Percentiles rank a stretch among this genome's conserved stretches.
phyloP scores from a whole-genome alignment of 2,329 filamentous ascomycete genomes.

The Apiospora marii region DNA sequence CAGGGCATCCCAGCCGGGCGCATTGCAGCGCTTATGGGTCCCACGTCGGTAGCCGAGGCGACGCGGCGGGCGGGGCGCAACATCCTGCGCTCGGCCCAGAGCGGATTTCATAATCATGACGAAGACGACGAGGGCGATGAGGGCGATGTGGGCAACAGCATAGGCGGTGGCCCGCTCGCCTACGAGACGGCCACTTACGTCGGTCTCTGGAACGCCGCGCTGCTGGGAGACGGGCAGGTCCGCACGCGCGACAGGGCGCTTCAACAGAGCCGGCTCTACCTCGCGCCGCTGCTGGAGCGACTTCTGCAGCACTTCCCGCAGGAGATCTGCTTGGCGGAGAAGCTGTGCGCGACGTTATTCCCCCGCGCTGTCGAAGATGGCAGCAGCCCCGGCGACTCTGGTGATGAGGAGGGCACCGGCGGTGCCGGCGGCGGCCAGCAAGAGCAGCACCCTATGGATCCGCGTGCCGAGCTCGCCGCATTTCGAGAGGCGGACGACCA shows the following conservation, averaged over 20 bases:
- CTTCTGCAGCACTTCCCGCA: conserved; percentile 30
- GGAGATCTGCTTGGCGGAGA: conserved; percentile 27
- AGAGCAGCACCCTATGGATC: conserved; percentile 1
- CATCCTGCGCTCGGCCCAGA: conserved; percentile 65
- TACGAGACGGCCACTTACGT: conserved; percentile 30
- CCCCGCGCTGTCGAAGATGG: conserved; percentile 29
- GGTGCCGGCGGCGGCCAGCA: neutral
- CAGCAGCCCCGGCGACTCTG: neutral
- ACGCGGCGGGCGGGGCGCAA: conserved; percentile 69
- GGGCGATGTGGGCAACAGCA: no score
- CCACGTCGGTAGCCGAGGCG: conserved; percentile 61
- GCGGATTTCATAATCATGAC: conserved; percentile 32
- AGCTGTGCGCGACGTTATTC: neutral
- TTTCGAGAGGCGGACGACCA: conserved; percentile 53
- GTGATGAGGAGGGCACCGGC: neutral
- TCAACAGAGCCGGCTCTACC: conserved; percentile 23
- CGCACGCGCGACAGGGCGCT: neutral
- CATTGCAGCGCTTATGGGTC: conserved; percentile 51
- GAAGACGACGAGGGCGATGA: no score
- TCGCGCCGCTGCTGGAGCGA: conserved; percentile 25
- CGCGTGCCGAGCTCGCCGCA: conserved; percentile 40
- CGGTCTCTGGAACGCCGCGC: conserved; percentile 29
- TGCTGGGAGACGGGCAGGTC: conserved; percentile 27
- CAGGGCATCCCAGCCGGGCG: neutral
- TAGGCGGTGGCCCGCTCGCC: neutral